Conservation (phyloP, 495 filamentous ascomycete species). For the Cenococcum geophilum region DNA sequence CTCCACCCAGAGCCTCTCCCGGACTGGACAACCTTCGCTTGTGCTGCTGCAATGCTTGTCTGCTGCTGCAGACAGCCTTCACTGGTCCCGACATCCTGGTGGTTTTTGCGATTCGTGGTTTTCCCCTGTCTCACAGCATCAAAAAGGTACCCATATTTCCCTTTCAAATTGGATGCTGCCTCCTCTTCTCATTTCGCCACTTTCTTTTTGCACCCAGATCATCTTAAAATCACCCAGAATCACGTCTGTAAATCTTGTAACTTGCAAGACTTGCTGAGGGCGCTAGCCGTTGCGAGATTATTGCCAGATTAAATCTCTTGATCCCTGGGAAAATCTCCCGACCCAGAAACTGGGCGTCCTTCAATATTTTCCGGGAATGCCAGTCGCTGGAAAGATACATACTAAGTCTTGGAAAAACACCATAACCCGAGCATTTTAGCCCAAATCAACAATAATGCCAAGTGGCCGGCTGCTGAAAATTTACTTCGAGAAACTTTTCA, state of each 20-base stretch:
- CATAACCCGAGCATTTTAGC: too few species aligned
- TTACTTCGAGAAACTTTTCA: too few species aligned
- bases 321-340: conserved; percentile 1
- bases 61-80: not conserved
- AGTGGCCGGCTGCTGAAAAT: too few species aligned
- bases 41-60: not conserved
- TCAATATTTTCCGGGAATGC: not conserved
- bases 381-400: not conserved
- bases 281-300: too few species aligned
- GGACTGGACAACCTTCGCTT: not conserved
- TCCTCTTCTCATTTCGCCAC: not conserved
- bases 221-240: too few species aligned
- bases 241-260: too few species aligned
- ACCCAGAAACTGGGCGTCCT: not conserved
- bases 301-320: not conserved
- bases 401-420: too few species aligned
- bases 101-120: not conserved
- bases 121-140: not conserved
- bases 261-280: too few species aligned
- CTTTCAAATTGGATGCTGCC: not conserved
- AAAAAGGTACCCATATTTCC: not conserved
- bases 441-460: too few species aligned
- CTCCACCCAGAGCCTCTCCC: not conserved
- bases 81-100: not conserved
- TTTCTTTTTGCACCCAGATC: not conserved